Evolutionary conservation across 2,329 filamentous ascomycete species (phyloP).

Genomic region (Talaromyces sp.): DNA sequence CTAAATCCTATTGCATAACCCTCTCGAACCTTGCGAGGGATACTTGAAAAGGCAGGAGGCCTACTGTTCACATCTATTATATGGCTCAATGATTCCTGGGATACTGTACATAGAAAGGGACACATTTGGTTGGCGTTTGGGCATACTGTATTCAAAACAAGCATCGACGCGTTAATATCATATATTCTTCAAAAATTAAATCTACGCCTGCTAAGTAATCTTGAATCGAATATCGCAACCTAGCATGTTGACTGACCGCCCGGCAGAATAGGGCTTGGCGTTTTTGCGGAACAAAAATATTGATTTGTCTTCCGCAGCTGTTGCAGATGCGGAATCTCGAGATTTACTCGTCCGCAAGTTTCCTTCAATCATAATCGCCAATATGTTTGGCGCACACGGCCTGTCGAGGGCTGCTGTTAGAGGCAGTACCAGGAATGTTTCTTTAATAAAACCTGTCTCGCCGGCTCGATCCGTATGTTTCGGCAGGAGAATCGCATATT

Average conservation of each 20-base stretch:
- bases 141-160: slow-evolving; percentile 25
- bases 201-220: background rate
- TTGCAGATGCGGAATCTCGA: background rate
- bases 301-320: slow-evolving; percentile 13
- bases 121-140: slow-evolving; percentile 33
- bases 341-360: background rate
- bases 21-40: background rate
- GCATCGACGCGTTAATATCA: background rate
- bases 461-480: slow-evolving; percentile 32
- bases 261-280: slow-evolving; percentile 37
- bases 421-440: slow-evolving; percentile 35
- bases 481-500: background rate
- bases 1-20: too few relatives aligned
- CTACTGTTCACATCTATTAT: slow-evolving; percentile 9
- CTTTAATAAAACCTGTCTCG: slow-evolving; percentile 33
- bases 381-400: slow-evolving; percentile 59
- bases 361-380: slow-evolving; percentile 12
- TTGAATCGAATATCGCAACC: background rate
- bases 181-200: background rate
- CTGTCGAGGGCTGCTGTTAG: slow-evolving; percentile 50
- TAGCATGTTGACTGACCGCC: slow-evolving; percentile 27
- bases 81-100: slow-evolving; percentile 7
- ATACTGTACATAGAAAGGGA: slow-evolving; percentile 37
- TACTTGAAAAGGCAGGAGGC: background rate
- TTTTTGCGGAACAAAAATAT: slow-evolving; percentile 21